These are phyloP conservation scores for Solanum lycopersicoides DNA, from an alignment of 257 asterid genomes.

Conservation along the genomic window DNA sequence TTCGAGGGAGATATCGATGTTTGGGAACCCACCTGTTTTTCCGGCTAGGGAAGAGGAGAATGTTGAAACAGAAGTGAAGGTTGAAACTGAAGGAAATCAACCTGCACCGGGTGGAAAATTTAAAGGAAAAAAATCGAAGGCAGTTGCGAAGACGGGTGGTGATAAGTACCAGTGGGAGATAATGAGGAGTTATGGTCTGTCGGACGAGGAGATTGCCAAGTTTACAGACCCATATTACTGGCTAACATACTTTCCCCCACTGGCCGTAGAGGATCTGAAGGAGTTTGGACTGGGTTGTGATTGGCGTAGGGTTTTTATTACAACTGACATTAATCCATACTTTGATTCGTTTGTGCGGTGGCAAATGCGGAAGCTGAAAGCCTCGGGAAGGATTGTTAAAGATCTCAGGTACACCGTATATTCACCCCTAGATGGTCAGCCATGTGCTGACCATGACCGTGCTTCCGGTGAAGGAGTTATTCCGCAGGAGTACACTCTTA, in stretches of 20 bases:
- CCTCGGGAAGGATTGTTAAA: slow-evolving; percentile 72
- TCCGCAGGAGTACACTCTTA: slow-evolving; percentile 91
- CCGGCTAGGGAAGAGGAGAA: slow-evolving; percentile 52
- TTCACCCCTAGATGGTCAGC: slow-evolving; percentile 93
- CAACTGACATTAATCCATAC: slow-evolving; percentile 73
- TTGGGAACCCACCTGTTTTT: slow-evolving; percentile 81
- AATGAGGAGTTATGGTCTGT: slow-evolving; percentile 75
- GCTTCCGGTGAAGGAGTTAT: slow-evolving; percentile 97
- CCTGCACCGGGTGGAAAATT: slow-evolving; percentile 57
- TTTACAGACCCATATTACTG: slow-evolving; percentile 71
- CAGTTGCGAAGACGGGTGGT: slow-evolving; percentile 70
- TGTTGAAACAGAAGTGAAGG: slow-evolving; percentile 33
- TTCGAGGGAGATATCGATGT: slow-evolving; percentile 50
- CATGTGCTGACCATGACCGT: slow-evolving; percentile 97
- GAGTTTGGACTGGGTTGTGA: slow-evolving; percentile 96
- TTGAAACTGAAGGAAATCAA: slow-evolving; percentile 41
- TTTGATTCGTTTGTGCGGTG: slow-evolving; percentile 91
- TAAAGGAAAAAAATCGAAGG: slow-evolving; percentile 90
- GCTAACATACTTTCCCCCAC: slow-evolving; percentile 79
- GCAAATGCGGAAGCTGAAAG: slow-evolving; percentile 83
- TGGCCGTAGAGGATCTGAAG: slow-evolving; percentile 85
- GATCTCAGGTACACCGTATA: slow-evolving; percentile 68
- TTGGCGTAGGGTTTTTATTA: slow-evolving; percentile 85
- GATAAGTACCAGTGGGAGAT: slow-evolving; percentile 88
- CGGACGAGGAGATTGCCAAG: slow-evolving; percentile 67